These are phyloP conservation scores for Omphalotus guepiniiformis DNA, from an alignment of 768 basidiomycete species.

Conservation along the genomic window DNA sequence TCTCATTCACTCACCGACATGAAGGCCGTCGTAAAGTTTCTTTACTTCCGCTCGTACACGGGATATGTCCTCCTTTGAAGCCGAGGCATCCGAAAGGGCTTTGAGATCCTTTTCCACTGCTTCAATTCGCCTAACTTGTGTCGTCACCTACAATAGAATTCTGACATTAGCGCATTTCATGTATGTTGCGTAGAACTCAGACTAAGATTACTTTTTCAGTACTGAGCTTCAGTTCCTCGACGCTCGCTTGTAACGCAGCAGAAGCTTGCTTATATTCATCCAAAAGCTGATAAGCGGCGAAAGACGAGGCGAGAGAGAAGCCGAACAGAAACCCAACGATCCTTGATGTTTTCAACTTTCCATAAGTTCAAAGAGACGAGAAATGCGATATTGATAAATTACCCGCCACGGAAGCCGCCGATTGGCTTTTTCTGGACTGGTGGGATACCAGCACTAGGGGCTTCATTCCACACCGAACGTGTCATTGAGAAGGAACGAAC, in stretches of 20 bases:
- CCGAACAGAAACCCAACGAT: conserved; percentile 85
- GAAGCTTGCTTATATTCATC: conserved; percentile 91
- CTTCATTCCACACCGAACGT: conserved; percentile 37
- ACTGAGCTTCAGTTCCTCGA: conserved; percentile 79
- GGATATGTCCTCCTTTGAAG: conserved; percentile 78
- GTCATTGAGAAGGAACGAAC: conserved; percentile 37
- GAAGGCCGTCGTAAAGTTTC: conserved; percentile 81
- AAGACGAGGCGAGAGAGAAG: conserved; percentile 84
- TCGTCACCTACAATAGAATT: conserved; percentile 56
- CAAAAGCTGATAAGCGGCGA: conserved; percentile 81
- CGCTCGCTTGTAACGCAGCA: conserved; percentile 80
- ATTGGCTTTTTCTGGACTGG: conserved; percentile 68
- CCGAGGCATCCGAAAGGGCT: conserved; percentile 57
- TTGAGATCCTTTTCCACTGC: conserved; percentile 88
- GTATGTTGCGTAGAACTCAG: neutral
- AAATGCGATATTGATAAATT: conserved; percentile 14
- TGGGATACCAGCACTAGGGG: conserved; percentile 50
- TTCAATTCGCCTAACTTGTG: conserved; percentile 80
- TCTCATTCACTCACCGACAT: conserved; percentile 53
- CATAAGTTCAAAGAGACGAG: neutral
- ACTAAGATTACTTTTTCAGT: conserved; percentile 63
- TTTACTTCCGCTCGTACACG: conserved; percentile 77
- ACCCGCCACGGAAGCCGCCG: conserved; percentile 70
- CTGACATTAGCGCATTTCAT: no score
- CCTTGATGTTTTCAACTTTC: no score